Evolutionary conservation across 495 filamentous ascomycete species (phyloP).

Genomic region (Pseudevernia furfuracea): DNA sequence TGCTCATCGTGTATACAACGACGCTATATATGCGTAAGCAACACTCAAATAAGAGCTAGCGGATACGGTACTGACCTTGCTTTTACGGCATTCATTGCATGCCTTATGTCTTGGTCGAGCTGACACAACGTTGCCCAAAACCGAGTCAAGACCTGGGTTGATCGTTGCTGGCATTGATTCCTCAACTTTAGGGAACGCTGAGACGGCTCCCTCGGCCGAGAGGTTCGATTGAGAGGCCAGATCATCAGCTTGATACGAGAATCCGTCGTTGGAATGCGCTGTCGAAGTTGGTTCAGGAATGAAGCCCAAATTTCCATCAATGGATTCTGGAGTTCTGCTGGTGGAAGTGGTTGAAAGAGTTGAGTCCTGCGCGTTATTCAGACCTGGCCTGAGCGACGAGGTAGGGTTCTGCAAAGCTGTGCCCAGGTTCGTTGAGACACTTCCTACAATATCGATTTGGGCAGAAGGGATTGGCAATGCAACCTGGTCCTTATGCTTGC

Average conservation of each 20-base stretch:
- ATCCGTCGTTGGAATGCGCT: not conserved
- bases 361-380: not conserved
- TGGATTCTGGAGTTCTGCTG: not conserved
- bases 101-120: slow-evolving; percentile 50
- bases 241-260: not conserved
- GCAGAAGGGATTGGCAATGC: slow-evolving; percentile 1
- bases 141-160: not conserved
- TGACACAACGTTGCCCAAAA: slow-evolving; percentile 20
- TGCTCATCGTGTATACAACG: slow-evolving; percentile 62
- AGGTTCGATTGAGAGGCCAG: not conserved
- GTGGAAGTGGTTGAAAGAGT: not conserved
- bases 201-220: not conserved
- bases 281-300: not conserved
- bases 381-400: not conserved
- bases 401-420: not conserved
- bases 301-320: not conserved
- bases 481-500: slow-evolving; percentile 45
- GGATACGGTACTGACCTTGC: slow-evolving; percentile 46
- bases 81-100: slow-evolving; percentile 59
- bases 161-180: not conserved
- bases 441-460: not conserved
- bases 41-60: not conserved
- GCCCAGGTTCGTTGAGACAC: not conserved
- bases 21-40: slow-evolving; percentile 40
- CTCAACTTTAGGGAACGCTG: slow-evolving; percentile 5